phyloP scores from a whole-genome alignment of 345 rosid species.

The Passiflora organensis region DNA sequence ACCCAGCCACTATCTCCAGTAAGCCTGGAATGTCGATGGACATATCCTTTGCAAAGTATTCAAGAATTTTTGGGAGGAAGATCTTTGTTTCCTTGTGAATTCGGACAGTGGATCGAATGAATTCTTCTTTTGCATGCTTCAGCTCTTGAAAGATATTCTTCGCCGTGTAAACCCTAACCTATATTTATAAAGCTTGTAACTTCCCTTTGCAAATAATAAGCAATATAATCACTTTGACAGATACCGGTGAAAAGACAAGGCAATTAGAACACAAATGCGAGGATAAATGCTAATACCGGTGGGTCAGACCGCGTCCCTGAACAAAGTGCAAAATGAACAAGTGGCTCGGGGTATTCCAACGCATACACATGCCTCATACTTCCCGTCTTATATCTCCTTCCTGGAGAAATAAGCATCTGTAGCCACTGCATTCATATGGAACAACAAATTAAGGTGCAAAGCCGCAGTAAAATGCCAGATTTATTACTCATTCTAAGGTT shows the following conservation, averaged over 20 bases:
- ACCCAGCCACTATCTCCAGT: conserved; percentile 34
- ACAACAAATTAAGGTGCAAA: too few species aligned
- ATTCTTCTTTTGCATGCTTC: conserved; percentile 56
- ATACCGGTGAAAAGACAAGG: too few species aligned
- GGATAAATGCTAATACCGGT: conserved; percentile 32
- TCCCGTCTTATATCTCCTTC: conserved; percentile 52
- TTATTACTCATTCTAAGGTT: too few species aligned
- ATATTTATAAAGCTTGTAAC: conserved; percentile 1
- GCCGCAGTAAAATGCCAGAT: too few species aligned
- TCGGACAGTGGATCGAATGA: conserved; percentile 45
- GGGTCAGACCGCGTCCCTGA: conserved; percentile 76
- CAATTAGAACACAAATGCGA: background rate
- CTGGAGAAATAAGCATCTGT: conserved; percentile 66
- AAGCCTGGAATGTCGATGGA: conserved; percentile 41
- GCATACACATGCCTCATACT: conserved; percentile 56
- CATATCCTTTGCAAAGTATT: conserved; percentile 63
- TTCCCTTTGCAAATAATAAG: background rate
- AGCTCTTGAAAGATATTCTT: conserved; percentile 57
- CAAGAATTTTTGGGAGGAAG: conserved; percentile 55
- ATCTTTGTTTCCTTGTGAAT: conserved; percentile 61
- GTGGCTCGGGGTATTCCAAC: conserved; percentile 73
- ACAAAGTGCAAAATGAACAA: conserved; percentile 78
- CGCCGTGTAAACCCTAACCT: conserved; percentile 68
- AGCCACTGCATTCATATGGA: conserved; percentile 86
- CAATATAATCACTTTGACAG: too few species aligned